Evolutionary conservation across 257 asterid species (phyloP).

Genomic region (Agastache rugosa): DNA sequence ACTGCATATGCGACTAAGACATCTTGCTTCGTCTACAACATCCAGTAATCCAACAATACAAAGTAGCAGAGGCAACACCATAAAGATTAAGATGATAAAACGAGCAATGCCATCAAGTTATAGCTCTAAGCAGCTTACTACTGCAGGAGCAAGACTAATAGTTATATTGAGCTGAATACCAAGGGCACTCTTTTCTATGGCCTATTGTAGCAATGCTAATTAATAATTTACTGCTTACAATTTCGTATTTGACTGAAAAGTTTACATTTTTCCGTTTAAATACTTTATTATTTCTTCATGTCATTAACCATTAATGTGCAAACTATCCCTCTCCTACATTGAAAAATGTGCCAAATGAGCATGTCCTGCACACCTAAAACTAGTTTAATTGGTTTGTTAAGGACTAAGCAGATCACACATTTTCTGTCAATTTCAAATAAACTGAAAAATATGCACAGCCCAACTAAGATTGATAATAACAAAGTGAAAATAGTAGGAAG

Average conservation of each 20-base stretch:
- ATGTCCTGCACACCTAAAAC: neutral
- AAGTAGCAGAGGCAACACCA: neutral
- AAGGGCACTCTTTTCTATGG: neutral
- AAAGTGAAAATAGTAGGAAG: neutral
- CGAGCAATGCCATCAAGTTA: constrained; percentile 3
- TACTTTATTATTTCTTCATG: neutral
- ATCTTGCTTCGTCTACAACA: neutral
- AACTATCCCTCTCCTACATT: neutral
- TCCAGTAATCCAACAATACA: constrained; percentile 14
- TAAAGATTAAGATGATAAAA: neutral
- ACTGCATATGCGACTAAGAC: neutral
- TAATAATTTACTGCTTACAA: neutral
- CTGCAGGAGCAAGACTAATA: neutral
- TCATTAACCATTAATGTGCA: neutral
- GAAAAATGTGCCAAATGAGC: neutral
- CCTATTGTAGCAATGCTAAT: neutral
- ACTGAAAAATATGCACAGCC: neutral
- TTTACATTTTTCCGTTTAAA: neutral
- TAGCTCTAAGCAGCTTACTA: neutral
- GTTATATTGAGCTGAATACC: neutral
- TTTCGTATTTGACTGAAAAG: neutral
- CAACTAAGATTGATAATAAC: neutral
- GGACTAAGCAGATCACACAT: neutral
- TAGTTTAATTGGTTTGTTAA: neutral
- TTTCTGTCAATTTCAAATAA: neutral